phyloP scores from a whole-genome alignment of 2,329 filamentous ascomycete genomes.

The Colletotrichum destructivum region DNA sequence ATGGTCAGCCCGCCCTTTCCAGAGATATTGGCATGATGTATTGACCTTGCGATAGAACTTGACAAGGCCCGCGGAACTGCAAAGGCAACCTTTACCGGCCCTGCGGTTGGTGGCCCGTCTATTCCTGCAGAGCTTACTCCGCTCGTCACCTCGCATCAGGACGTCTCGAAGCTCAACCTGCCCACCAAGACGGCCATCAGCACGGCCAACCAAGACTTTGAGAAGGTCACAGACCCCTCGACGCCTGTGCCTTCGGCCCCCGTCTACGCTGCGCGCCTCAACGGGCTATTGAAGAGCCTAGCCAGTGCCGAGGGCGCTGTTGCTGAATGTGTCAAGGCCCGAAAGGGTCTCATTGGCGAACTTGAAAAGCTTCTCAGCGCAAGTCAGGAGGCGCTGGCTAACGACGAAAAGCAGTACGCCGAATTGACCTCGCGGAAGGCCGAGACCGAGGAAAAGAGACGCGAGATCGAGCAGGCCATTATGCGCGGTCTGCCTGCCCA shows the following conservation, averaged over 20 bases:
- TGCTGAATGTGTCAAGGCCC: conserved; percentile 89
- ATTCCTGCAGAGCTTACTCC: conserved; percentile 84
- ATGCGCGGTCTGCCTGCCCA: conserved; percentile 82
- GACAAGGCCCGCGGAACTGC: conserved; percentile 71
- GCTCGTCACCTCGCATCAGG: conserved; percentile 81
- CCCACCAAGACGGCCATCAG: conserved; percentile 77
- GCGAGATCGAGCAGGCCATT: conserved; percentile 91
- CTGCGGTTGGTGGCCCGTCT: conserved; percentile 73
- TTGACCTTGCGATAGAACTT: conserved; percentile 63
- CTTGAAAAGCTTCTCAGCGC: conserved; percentile 86
- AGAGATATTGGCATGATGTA: neutral
- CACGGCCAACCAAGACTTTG: conserved; percentile 85
- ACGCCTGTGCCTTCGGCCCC: conserved; percentile 83
- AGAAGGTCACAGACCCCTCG: conserved; percentile 83
- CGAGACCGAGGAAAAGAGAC: conserved; percentile 85
- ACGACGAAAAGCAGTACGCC: conserved; percentile 77
- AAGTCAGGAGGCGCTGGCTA: conserved; percentile 78
- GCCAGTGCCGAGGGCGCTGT: conserved; percentile 92
- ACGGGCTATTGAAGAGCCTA: conserved; percentile 89
- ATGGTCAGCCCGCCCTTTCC: conserved; percentile 69
- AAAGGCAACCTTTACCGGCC: conserved; percentile 69
- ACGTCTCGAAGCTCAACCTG: conserved; percentile 80
- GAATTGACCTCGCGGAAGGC: conserved; percentile 77
- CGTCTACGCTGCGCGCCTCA: conserved; percentile 91
- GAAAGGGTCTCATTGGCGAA: conserved; percentile 81